phyloP scores from a whole-genome alignment of 352 stramenopile species.

The Pseudoperonospora humuli region DNA sequence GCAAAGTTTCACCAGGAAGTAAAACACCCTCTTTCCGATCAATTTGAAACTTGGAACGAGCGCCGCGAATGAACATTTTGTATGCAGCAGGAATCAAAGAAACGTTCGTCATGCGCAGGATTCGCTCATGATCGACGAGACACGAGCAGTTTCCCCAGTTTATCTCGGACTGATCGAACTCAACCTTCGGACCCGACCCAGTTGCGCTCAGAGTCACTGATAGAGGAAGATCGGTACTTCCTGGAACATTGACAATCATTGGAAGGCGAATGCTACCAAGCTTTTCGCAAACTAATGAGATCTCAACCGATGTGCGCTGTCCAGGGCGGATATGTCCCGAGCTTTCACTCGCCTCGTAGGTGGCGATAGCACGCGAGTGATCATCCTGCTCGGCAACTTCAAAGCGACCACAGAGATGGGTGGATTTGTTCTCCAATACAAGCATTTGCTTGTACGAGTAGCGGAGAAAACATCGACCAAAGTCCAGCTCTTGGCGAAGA shows the following conservation, averaged over 20 bases:
- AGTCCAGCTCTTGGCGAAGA: no score
- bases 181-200: slow-evolving; percentile 80
- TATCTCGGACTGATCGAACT: slow-evolving; percentile 71
- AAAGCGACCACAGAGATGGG: no score
- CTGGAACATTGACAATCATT: slow-evolving; percentile 76
- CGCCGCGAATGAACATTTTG: slow-evolving; percentile 92
- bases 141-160: slow-evolving; percentile 89
- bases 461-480: no score
- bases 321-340: no score
- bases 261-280: slow-evolving; percentile 88
- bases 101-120: slow-evolving; percentile 81
- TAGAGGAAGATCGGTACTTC: slow-evolving; percentile 85
- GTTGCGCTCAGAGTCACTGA: slow-evolving; percentile 78
- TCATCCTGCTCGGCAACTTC: no score
- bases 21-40: slow-evolving; percentile 86
- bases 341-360: slow-evolving; percentile 68
- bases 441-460: no score
- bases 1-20: slow-evolving; percentile 60
- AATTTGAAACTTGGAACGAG: slow-evolving; percentile 88
- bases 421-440: no score
- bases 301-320: slow-evolving; percentile 52
- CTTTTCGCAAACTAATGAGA: slow-evolving; percentile 86
- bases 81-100: slow-evolving; percentile 87
- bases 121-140: slow-evolving; percentile 68
- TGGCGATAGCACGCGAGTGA: slow-evolving; percentile 74